These are phyloP conservation scores for Phytophthora sp. DNA, from an alignment of 352 stramenopile genomes.

Conservation along the genomic window DNA sequence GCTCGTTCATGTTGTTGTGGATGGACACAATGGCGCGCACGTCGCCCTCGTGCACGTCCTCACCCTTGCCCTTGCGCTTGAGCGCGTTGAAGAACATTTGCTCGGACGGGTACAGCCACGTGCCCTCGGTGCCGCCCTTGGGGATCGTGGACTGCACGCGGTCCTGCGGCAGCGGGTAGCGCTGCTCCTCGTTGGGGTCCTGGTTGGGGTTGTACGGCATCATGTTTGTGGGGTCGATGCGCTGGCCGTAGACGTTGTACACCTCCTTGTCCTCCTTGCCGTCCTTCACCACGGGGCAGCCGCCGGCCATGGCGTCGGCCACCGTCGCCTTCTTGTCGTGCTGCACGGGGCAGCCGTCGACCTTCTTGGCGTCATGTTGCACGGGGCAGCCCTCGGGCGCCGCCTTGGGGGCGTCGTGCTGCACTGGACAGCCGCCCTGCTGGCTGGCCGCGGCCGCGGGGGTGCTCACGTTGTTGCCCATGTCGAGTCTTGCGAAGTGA, in stretches of 20 bases:
- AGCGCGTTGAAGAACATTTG: constrained; percentile 99
- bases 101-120: constrained; percentile 98
- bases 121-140: constrained; percentile 94
- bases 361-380: constrained; percentile 47
- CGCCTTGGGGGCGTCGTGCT: constrained; percentile 46
- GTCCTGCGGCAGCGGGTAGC: constrained; percentile 89
- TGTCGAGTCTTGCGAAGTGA: constrained; percentile 28
- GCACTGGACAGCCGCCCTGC: constrained; percentile 53
- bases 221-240: constrained; percentile 97
- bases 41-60: constrained; percentile 95
- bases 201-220: constrained; percentile 98
- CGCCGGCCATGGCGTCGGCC: constrained; percentile 35
- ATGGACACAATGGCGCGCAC: constrained; percentile 97
- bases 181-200: constrained; percentile 92
- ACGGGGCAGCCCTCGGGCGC: constrained; percentile 56
- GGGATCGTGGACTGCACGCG: constrained; percentile 96
- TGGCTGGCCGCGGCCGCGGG: constrained; percentile 19
- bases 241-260: constrained; percentile 99
- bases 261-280: constrained; percentile 53
- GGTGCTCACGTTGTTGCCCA: constrained; percentile 77
- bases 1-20: constrained; percentile 99
- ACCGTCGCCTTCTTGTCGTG: constrained; percentile 46
- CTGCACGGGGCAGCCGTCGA: constrained; percentile 73
- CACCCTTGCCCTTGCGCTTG: constrained; percentile 96
- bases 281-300: constrained; percentile 64